Percentiles rank a stretch among this genome's conserved stretches.
Conservation (phyloP, 2,329 filamentous ascomycete genomes). For the Penicillium hordei region DNA sequence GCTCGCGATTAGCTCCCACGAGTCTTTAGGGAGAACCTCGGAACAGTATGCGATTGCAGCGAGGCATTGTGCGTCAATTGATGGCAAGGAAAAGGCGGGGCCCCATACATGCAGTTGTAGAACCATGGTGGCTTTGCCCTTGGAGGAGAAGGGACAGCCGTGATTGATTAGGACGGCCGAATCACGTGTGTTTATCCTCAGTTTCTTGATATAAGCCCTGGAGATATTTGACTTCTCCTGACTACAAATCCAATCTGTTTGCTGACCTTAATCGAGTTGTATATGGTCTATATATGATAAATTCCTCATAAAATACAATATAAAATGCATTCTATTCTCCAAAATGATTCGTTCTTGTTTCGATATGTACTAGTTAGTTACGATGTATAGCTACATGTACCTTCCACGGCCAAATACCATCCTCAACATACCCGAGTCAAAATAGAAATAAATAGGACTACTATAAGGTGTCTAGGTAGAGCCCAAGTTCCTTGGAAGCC, state of each 20-base stretch:
- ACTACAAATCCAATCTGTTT: neutral
- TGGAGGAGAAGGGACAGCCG: constrained; percentile 13
- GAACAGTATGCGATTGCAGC: constrained; percentile 77
- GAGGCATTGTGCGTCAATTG: constrained; percentile 87
- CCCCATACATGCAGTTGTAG: constrained; percentile 87
- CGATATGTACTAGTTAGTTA: neutral
- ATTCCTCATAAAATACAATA: neutral
- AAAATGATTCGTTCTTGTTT: neutral
- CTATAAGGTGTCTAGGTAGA: neutral
- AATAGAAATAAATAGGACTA: neutral
- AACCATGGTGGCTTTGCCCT: constrained; percentile 46
- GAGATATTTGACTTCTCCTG: neutral
- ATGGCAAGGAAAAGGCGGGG: constrained; percentile 81
- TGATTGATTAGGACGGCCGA: constrained; percentile 17
- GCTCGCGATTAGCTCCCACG: constrained; percentile 71
- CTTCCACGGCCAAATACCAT: neutral
- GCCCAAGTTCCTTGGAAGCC: neutral
- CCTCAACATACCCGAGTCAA: neutral
- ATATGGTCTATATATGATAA: neutral
- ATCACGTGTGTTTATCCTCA: constrained; percentile 26
- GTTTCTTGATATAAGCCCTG: neutral
- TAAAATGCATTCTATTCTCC: neutral
- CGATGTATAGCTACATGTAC: neutral
- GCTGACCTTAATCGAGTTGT: neutral
- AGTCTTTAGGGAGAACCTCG: constrained; percentile 56